Evolutionary conservation across 257 asterid species (phyloP).

Genomic region (Paulownia fortunei): DNA sequence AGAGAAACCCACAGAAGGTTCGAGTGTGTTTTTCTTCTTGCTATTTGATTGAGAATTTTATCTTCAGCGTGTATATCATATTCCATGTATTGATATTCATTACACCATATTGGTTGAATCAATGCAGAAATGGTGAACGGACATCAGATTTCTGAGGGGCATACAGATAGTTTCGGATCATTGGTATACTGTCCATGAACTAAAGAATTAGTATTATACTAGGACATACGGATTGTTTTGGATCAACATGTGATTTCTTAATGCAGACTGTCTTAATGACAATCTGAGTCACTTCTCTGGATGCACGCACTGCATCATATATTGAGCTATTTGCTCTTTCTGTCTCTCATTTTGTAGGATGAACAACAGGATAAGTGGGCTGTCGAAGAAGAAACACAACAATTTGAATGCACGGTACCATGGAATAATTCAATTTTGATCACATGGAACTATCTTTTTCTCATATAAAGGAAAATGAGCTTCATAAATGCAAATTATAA

Average conservation of each 20-base stretch:
- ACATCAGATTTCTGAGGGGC: constrained; percentile 45
- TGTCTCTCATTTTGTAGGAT: constrained; percentile 41
- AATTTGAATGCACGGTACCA: constrained; percentile 43
- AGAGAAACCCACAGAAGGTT: constrained; percentile 45
- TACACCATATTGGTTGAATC: not conserved
- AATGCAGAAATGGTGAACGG: constrained; percentile 41
- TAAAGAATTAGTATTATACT: not conserved
- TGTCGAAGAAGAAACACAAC: constrained; percentile 41
- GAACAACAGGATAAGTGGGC: constrained; percentile 47
- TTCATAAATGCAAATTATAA: not conserved
- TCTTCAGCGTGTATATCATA: not conserved
- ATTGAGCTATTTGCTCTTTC: not conserved
- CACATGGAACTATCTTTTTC: not conserved
- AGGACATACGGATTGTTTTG: not conserved
- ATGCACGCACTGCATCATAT: not conserved
- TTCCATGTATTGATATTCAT: constrained; percentile 6
- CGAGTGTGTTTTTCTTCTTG: constrained; percentile 16
- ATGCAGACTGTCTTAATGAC: not conserved
- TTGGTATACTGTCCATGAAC: constrained; percentile 29
- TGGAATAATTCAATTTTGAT: not conserved
- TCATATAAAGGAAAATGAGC: not conserved
- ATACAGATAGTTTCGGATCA: constrained; percentile 40
- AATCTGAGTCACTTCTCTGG: no score
- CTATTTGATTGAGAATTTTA: not conserved
- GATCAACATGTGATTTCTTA: constrained; percentile 8